Conservation (phyloP, 192 early-diverging fungal species). For the Podila horticola region DNA sequence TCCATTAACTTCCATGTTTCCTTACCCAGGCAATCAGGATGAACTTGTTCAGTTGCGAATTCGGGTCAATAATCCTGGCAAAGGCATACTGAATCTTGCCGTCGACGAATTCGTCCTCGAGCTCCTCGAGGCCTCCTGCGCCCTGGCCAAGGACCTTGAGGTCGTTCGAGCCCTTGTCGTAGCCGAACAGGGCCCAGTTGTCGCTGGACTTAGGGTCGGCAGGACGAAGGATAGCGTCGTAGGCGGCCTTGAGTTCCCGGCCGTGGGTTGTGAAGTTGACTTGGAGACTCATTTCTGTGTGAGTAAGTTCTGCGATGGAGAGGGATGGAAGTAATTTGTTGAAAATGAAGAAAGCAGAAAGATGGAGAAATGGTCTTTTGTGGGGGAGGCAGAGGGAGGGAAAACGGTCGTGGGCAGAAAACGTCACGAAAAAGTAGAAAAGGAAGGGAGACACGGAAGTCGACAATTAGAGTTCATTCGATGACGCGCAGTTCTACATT, state of each 20-base stretch:
- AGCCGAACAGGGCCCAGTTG: slow-evolving; percentile 82
- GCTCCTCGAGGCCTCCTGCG: slow-evolving; percentile 82
- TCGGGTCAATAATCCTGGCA: slow-evolving; percentile 84
- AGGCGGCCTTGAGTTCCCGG: slow-evolving; percentile 68
- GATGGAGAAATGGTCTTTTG: neutral
- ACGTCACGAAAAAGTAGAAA: no score
- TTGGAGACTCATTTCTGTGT: slow-evolving; percentile 59
- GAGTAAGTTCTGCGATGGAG: neutral
- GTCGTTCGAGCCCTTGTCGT: slow-evolving; percentile 78
- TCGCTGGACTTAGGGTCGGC: slow-evolving; percentile 45
- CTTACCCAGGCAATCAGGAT: slow-evolving; percentile 93
- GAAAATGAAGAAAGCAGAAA: neutral
- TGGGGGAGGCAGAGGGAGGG: no score
- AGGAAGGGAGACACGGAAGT: no score
- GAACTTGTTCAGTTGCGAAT: slow-evolving; percentile 87
- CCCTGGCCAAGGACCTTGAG: slow-evolving; percentile 73
- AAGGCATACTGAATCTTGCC: slow-evolving; percentile 93
- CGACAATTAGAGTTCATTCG: no score
- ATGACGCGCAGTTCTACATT: no score
- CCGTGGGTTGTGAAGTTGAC: slow-evolving; percentile 76
- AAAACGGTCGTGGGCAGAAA: no score
- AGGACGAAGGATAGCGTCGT: slow-evolving; percentile 70
- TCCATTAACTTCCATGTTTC: slow-evolving; percentile 2
- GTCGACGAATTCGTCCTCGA: slow-evolving; percentile 92
- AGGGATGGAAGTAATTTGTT: neutral